These are phyloP conservation scores for Kodamaea fukazawae DNA, from an alignment of 805 yeast species.

Conservation along the genomic window DNA sequence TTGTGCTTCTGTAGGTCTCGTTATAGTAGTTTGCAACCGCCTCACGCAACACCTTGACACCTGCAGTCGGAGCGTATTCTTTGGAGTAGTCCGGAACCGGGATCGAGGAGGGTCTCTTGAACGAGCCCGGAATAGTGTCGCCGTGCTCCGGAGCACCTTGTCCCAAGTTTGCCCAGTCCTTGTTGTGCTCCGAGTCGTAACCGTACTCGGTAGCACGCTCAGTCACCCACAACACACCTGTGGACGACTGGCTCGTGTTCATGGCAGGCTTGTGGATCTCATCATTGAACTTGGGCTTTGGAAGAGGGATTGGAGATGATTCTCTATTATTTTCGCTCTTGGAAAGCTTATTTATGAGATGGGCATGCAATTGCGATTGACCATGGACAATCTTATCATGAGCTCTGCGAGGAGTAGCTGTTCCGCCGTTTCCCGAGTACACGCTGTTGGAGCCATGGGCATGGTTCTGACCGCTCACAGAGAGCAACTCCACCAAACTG, in stretches of 20 bases:
- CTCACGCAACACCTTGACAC: conserved; percentile 50
- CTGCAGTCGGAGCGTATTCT: conserved; percentile 62
- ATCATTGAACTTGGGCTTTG: conserved; percentile 44
- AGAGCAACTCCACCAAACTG: conserved; percentile 35
- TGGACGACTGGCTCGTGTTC: conserved; percentile 56
- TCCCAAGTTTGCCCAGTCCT: conserved; percentile 57
- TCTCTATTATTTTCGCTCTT: conserved; percentile 35
- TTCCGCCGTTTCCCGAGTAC: conserved; percentile 7
- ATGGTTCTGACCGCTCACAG: conserved; percentile 6
- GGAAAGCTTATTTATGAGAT: conserved; percentile 29
- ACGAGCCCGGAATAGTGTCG: conserved; percentile 55
- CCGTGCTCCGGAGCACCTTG: conserved; percentile 69
- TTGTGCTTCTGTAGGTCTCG: conserved; percentile 49
- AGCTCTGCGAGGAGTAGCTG: conserved; percentile 21
- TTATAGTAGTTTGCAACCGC: conserved; percentile 60
- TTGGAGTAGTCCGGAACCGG: conserved; percentile 47
- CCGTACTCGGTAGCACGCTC: conserved; percentile 61
- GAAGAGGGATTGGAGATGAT: conserved; percentile 49
- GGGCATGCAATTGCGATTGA: conserved; percentile 15
- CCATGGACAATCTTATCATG: conserved; percentile 8
- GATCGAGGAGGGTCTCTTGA: conserved; percentile 48
- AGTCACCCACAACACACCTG: conserved; percentile 65
- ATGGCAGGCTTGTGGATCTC: conserved; percentile 54
- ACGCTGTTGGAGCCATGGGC: conserved; percentile 7
- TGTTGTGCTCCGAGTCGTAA: conserved; percentile 36